Base-by-base conservation (phyloP, 805 yeast genomes). In the Saccharomycopsis sp. region DNA sequence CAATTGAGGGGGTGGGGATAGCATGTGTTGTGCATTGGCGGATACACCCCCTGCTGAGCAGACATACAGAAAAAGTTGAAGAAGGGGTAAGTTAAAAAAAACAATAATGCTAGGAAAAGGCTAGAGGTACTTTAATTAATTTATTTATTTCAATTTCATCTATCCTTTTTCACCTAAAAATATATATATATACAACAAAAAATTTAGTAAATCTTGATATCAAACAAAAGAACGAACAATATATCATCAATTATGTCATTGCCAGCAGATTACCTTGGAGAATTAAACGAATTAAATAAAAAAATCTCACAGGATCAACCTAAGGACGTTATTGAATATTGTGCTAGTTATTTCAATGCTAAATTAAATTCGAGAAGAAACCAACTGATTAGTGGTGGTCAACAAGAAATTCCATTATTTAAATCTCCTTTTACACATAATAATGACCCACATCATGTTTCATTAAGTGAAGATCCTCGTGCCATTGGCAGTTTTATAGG, bases 341-440 rank as follows among this genome's bases (percentile, higher is more conserved):
- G 89, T 56, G 81, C 85, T 45, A 74, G 79, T 61, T 81, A 80
- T 61, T 85, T 85, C 66, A 74, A 73, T 56, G 60, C 68, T 40
- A 74, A 80, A 48, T 64, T 84, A 11, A 66, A 66, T 31, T 65
- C 67, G 31, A 56, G 58, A 36, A 55, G 56, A 13, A 50, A 46
- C 6, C 63, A 31, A 61, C 11, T 9, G 35, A 20, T 47, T 48
- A 41, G 11, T 34, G 38, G 22, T 47, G 38, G 35, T 45, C 56
- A 47, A 52, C n/a, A n/a, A 56, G 56, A 71, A 56, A 65, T 71
- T 53, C 74, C 73, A 36, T 60, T 68, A 26, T 78, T 78, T 62
- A 78, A 77, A 58, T 68, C 76, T 6, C 83, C 87, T 8, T 81
- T 81, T 55, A 71, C 71, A 23, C n/a, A n/a, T n/a, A 77, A 73